phyloP scores from a whole-genome alignment of 768 basidiomycete genomes.

The Suillus placidus region DNA sequence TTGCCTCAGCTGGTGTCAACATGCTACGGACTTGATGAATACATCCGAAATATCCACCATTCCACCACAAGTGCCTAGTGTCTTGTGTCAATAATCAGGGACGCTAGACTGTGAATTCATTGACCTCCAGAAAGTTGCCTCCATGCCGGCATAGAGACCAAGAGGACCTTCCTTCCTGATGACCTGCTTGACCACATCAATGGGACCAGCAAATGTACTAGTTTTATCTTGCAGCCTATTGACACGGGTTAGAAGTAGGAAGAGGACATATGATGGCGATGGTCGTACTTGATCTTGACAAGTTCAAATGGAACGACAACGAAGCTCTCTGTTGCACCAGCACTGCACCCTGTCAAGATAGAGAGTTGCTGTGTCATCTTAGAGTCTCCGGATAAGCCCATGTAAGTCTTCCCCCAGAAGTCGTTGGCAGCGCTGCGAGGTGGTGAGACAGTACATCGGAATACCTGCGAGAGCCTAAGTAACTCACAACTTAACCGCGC shows the following conservation, averaged over 20 bases:
- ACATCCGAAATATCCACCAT: slow-evolving; percentile 93
- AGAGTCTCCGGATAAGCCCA: slow-evolving; percentile 60
- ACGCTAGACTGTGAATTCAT: not conserved
- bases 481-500: slow-evolving; percentile 91
- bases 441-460: slow-evolving; percentile 7
- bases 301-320: slow-evolving; percentile 97
- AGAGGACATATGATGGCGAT: slow-evolving; percentile 23
- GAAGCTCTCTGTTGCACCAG: slow-evolving; percentile 95
- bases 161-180: slow-evolving; percentile 77
- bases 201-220: slow-evolving; percentile 87
- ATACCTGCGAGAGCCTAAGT: not conserved
- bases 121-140: slow-evolving; percentile 96
- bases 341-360: slow-evolving; percentile 87
- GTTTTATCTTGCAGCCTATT: slow-evolving; percentile 87
- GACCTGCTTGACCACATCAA: slow-evolving; percentile 86
- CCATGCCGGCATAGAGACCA: slow-evolving; percentile 93
- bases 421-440: slow-evolving; percentile 77
- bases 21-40: slow-evolving; percentile 84
- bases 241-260: slow-evolving; percentile 7
- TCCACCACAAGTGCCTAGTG: slow-evolving; percentile 81
- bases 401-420: slow-evolving; percentile 90
- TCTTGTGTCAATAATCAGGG: slow-evolving; percentile 4
- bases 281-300: slow-evolving; percentile 77
- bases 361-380: slow-evolving; percentile 93
- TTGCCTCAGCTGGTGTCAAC: slow-evolving; percentile 84